phyloP scores from a whole-genome alignment of 2,329 filamentous ascomycete genomes.

The Stagonosporopsis chrysanthemi region DNA sequence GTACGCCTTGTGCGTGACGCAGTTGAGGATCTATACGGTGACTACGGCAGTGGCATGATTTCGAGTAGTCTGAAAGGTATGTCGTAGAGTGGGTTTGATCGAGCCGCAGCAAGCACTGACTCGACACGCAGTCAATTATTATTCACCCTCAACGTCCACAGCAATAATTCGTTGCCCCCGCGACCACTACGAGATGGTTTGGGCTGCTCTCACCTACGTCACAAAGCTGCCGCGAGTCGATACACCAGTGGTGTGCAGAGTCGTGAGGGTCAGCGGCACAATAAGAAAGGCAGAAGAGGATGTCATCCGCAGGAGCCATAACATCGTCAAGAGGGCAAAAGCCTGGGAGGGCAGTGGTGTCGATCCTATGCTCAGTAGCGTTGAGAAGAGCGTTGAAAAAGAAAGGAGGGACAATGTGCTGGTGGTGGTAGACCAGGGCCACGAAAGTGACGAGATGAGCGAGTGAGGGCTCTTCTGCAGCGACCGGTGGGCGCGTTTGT shows the following conservation, averaged over 20 bases:
- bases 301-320: conserved; percentile 78
- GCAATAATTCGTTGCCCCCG: conserved; percentile 87
- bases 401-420: conserved; percentile 15
- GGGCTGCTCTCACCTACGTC: conserved; percentile 87
- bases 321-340: conserved; percentile 72
- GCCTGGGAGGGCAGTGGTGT: conserved; percentile 46
- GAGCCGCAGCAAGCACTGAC: background rate
- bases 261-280: conserved; percentile 88
- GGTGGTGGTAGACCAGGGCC: conserved; percentile 23
- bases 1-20: conserved; percentile 66
- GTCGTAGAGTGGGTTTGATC: conserved; percentile 10
- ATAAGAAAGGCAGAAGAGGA: conserved; percentile 93
- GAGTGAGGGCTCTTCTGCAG: conserved; percentile 16
- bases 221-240: conserved; percentile 70
- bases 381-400: conserved; percentile 15
- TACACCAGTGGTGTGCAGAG: conserved; percentile 77
- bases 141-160: conserved; percentile 90
- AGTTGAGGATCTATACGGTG: conserved; percentile 63
- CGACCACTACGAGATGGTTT: conserved; percentile 84
- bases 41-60: conserved; percentile 82
- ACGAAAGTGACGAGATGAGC: conserved; percentile 34
- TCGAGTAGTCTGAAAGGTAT: conserved; percentile 73
- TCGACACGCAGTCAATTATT: conserved; percentile 77
- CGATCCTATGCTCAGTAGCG: conserved; percentile 10
- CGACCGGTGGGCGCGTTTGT: background rate